Base-by-base conservation (phyloP, 1,284 basidiomycete species). In the Irpex rosettiformis region DNA sequence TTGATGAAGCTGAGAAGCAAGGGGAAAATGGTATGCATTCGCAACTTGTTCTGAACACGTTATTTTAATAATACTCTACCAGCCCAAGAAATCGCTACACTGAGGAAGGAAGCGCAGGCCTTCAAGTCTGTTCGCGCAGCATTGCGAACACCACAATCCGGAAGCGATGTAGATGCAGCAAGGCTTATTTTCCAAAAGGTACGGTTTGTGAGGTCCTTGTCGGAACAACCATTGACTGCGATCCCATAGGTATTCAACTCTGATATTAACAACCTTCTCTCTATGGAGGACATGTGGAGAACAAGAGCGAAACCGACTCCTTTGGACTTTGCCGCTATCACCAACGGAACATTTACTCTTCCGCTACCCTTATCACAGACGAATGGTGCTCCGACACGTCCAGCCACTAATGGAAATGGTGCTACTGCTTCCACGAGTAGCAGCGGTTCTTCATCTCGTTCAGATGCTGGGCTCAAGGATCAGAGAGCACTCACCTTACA, bases 211-310 rank as follows among this genome's bases (percentile, higher is more conserved):
- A 25, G 48, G 11, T 18, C 29, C 22, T 52, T 55, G 22, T 57
- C 27, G 37, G 54, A 27, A n/a, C n/a, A 30, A 18, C 24, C 6
- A 13, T 25, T 49, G 11, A 49, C 48, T 11, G 42, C 42, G 30
- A 33, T 47, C 22, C 24, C 22, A n/a, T 65, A 95, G 92, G 89
- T 98, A 7, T 99, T 96, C 78, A 80, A 88, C 62, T 73, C 83
- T 1, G 97, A 99, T 67, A 94, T 98, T 65, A 81, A 86, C 58
- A 92, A 97, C 53, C 79, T 99, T 1, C 78, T 99, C 11, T 84
- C 84, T 11, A 99, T 99, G 97, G 79, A 88, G n/a, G 96, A 98
- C 67, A 98, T 99, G 95, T 99, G 97, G 97, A 88, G 87, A 51
- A 83, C 89, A 7, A 85, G 97, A 27, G 83, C 86, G 24, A 89